Base-by-base conservation (phyloP, 768 basidiomycete genomes). In the Coprinopsis sp. region DNA sequence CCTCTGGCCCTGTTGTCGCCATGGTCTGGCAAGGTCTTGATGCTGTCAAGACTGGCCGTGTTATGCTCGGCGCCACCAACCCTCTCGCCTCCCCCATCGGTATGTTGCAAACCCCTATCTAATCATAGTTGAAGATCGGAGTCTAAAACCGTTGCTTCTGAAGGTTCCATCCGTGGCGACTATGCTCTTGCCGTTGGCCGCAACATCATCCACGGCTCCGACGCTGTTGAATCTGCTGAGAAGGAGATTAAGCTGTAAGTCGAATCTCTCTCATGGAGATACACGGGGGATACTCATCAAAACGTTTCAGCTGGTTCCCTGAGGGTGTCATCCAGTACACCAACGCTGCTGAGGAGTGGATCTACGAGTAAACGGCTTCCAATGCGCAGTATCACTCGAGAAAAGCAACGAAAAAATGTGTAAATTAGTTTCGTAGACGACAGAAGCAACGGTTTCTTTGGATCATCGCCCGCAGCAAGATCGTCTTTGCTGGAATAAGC, bases 11-110 rank as follows among this genome's bases (percentile, higher is more conserved):
- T 56, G 96, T 99, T 56, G 86, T 95, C 62, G 89, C 79, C 58
- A 94, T 91, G 81, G 93, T 89, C 55, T 95, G 93, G 82, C 81
- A 97, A 73, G 96, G 96, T 49, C 79, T 91, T 51, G 87, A 91
- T 55, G 88, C 88, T 40, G 89, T 91, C 69, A 91, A 91, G 82
- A 94, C 92, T 49, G 94, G 93, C 57, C 91, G 94, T 71, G 78
- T 67, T 66, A 95, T 96, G 90, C 84, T 95, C 54, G 95, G 95
- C 63, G 82, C 92, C 37, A 96, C 95, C 63, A 96, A 99, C 83
- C 96, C 96, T 51, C 82, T 97, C 52, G 77, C 77, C 30, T 97
- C 95, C 53, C 72, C 81, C 53, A 78, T 88, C 54, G 95, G 94
- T 87, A 54, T 51, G 82, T 67, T 31, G 30, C 24, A 37, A 37